Evolutionary conservation across 192 early-diverging fungal species (phyloP).

Genomic region (Backusella mclennaniae): DNA sequence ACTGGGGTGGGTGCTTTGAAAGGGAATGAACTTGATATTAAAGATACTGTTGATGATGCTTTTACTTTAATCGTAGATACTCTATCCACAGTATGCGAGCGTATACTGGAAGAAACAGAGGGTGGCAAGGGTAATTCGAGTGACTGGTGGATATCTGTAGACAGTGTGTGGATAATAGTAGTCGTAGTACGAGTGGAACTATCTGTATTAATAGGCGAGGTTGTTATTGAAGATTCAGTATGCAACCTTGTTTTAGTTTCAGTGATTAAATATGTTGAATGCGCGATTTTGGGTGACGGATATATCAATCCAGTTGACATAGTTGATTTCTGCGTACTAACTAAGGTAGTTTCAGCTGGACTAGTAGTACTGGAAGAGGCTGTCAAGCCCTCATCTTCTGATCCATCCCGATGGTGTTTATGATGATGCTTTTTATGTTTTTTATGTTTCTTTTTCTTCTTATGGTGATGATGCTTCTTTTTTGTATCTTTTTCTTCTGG

Average conservation of each 20-base stretch:
- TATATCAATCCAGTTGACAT: background rate
- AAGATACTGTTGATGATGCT: background rate
- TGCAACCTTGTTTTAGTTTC: background rate
- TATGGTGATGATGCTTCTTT: background rate
- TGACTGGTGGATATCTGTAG: background rate
- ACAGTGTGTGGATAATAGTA: background rate
- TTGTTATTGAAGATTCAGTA: background rate
- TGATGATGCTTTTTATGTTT: background rate
- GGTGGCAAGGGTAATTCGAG: background rate
- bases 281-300: background rate
- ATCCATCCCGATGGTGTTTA: background rate
- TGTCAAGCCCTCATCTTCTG: background rate
- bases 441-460: background rate
- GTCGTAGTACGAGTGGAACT: background rate
- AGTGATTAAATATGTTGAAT: background rate
- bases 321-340: background rate
- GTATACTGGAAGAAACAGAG: background rate
- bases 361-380: background rate
- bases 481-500: background rate
- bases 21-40: background rate
- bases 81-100: background rate
- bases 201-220: background rate
- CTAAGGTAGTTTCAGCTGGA: background rate
- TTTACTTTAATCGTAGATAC: background rate
- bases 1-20: background rate